Base-by-base conservation (phyloP, 331 rosid species). In the Malus hybrid region DNA sequence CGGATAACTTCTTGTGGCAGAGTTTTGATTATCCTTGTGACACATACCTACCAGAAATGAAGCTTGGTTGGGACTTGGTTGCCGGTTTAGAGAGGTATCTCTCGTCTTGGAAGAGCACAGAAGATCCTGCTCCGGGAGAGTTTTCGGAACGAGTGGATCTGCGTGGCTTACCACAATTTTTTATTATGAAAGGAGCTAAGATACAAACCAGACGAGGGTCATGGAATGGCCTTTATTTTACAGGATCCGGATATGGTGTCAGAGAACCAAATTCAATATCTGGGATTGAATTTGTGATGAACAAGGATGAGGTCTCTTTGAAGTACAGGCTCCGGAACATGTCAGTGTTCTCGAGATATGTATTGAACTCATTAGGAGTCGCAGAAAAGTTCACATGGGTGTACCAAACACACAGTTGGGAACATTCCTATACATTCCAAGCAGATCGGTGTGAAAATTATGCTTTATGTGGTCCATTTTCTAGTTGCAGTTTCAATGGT, bases 61-160 rank as follows among this genome's bases (percentile, higher is more conserved):
- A 80, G 66, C 10, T 80, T 4, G 67, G 79, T 11, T 26, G 83
- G 83, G 42, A 74, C 44, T 68, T 36, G 2, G 48, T 42, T 5
- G 58, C 70, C 3, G 83, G 83, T 34, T 42, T 58, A 0, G 55
- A 79, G 1, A 60, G 75, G 46, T 48, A 32, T 16, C 0, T 68
- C 1, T 56, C 76, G 2, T 69, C 83, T 8, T 88, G 97, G 96
- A 88, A 63, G 76, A 84, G 71, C 66, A 19, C 13, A 6, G 79
- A 87, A 22, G 92, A 92, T 70, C 92, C 92, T 11, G 75, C 90
- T 14, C 86, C 73, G 2, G 88, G 90, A 22, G 82, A 78, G 12
- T 72, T 74, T 14, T 24, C 71, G 1, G 61, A 16, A 3, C 36
- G 39, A 4, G 19, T 85, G 78, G 76, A 79, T 8, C 71, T 36